Evolutionary conservation across 208 protist species (phyloP), one percentile per base, ranked within the genome.

Genomic region (Wallacemonas sp.): DNA sequence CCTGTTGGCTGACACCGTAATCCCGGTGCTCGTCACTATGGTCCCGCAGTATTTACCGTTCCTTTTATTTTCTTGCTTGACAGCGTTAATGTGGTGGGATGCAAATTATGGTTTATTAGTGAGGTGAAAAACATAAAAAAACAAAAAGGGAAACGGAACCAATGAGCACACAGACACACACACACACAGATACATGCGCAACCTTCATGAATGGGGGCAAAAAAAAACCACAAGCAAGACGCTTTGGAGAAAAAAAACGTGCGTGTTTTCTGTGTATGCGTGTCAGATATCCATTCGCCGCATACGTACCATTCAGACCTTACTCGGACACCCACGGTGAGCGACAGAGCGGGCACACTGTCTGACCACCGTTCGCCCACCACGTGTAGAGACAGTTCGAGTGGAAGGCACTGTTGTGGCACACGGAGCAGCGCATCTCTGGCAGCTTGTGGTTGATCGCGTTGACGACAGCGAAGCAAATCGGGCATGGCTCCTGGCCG

Each of bases 391-490:
- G 75, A 65, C 94, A 98, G 52, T 79, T 80, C 4, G 80, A 79
- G 75, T 98, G 94, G 65, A 96, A 87, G 1, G 80, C 79, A n/a
- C 79, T 80, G 73, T 95, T 96, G 36, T 85, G 72, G 58, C 94
- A 98, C 19, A 94, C 82, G 16, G 84, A 82, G 79, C 94, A 98
- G 24, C 65, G 67, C 74, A 94, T 87, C 23, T 91, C 82, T 2
- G 94, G 94, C 34, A 98, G 76, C 39, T 85, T 80, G 67, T 94
- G 81, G 61, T 81, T 86, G 36, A 81, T 63, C 2, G 88, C 63
- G 39, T 77, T 93, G 33, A 98, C 91, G 6, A 97, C 76, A 9
- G 81, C 78, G 66, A 94, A 98, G 70, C 94, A 98, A 65, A 98
- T 96, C 0, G 91, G 91, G 78, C 94, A 98, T 19, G 91, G 86